phyloP scores from a whole-genome alignment of 1,139 yeast species.

The Saccharomyces pastorianus region DNA sequence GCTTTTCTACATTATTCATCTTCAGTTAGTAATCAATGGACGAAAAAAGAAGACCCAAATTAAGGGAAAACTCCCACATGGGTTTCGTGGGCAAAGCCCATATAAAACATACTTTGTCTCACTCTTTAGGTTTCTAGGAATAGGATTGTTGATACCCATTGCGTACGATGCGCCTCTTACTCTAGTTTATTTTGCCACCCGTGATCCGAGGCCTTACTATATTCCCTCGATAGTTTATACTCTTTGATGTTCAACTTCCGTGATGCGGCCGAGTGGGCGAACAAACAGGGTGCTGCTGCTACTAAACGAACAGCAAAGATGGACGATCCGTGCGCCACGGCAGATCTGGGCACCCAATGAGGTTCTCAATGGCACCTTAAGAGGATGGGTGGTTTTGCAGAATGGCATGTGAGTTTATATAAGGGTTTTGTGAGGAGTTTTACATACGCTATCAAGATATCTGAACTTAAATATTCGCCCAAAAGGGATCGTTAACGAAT shows the following conservation, averaged over 20 bases:
- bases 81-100: not conserved
- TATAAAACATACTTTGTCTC: slow-evolving; percentile 65
- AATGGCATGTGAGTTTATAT: not conserved
- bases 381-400: not conserved
- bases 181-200: not conserved
- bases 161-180: slow-evolving; percentile 1
- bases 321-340: not conserved
- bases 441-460: not conserved
- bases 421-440: not conserved
- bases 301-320: not conserved
- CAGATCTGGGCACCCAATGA: not conserved
- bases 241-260: not conserved
- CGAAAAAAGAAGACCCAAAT: slow-evolving; percentile 4
- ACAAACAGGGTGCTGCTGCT: not conserved
- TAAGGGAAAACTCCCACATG: not conserved
- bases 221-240: not conserved
- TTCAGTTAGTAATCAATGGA: not conserved
- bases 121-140: slow-evolving; percentile 80
- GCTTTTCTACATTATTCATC: slow-evolving; percentile 53
- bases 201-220: not conserved
- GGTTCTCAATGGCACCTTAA: slow-evolving; percentile 25
- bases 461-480: slow-evolving; percentile 12
- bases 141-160: slow-evolving; percentile 86
- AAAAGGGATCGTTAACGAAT: slow-evolving; percentile 18
- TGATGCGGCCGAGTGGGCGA: not conserved